Evolutionary conservation across 129 eudicot genomes (phyloP).

Genomic region (Flaveria brownii): DNA sequence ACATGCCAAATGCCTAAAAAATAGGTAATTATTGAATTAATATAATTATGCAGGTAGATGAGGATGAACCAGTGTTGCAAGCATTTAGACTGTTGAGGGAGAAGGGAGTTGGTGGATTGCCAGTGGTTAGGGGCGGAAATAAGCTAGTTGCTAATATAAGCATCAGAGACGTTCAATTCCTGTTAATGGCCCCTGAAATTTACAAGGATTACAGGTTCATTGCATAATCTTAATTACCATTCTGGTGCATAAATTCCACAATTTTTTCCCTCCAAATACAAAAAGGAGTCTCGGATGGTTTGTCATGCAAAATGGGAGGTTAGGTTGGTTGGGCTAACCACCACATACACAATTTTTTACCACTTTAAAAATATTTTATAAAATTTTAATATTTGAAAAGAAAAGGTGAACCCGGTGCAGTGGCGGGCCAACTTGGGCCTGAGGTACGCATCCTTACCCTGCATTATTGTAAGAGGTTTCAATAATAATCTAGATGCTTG

Average conservation of each 20-base stretch:
- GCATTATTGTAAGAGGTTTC: no score
- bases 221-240: not conserved
- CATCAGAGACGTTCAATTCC: constrained; percentile 81
- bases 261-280: not conserved
- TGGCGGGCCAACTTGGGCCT: no score
- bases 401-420: no score
- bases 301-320: no score
- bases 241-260: not conserved
- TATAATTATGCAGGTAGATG: constrained; percentile 53
- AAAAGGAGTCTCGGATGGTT: no score
- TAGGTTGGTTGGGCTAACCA: no score
- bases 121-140: constrained; percentile 67
- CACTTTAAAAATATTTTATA: no score
- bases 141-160: constrained; percentile 90
- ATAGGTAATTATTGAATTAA: not conserved
- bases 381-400: no score
- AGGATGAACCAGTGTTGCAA: constrained; percentile 89
- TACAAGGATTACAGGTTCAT: constrained; percentile 85
- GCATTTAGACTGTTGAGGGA: constrained; percentile 90
- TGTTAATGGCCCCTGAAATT: constrained; percentile 77
- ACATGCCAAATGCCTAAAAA: not conserved
- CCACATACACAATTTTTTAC: no score
- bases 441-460: no score
- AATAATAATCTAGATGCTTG: no score
- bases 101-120: constrained; percentile 86